Evolutionary conservation across 192 early-diverging fungal genomes (phyloP), one percentile per base, ranked within the genome.

Genomic region (Backusella parvicylindrica): DNA sequence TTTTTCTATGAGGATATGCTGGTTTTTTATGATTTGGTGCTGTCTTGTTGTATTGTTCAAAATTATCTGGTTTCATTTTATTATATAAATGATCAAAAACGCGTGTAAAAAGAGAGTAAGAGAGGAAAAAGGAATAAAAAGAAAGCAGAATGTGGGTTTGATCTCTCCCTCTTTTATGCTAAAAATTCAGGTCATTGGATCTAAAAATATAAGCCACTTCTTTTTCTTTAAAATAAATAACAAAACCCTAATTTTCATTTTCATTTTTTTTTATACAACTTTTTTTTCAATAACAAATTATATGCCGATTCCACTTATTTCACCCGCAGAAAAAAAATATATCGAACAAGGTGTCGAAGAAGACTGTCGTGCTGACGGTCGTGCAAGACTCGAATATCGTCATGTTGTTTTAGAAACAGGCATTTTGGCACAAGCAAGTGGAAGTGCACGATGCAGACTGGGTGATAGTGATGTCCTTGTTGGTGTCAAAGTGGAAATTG

Each of bases 401-500:
- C 85, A 92, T 43, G 79, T 95, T 32, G 81, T 87, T 0, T 81
- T 99, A n/a, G 95, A 95, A 79, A 93, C 92, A 1, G 95, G 94
- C 31, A 83, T 96, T 68, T 91, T 98, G 30, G 89, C 93, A 21
- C 97, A 99, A 77, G 93, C 96, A 16, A 93, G 89, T 76, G 98
- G 98, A 6, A 93, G 92, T 80, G 93, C 93, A 60, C 94, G 96
- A 21, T 89, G 92, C 47, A 89, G 92, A 28, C 79, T 95, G 47
- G 92, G 90, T 3, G 89, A 90, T 36, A 96, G 96, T 0, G 95
- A 97, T 68, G 91, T 98, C 1, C 86, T 99, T 11, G 96, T 98
- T 28, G 97, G 98, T 18, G 89, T 99, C 74, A 99, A 98, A 79
- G 95, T 94, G 12, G 95, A 97, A 74, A 91, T 98, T 67, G 94